Evolutionary conservation across 495 filamentous ascomycete genomes (phyloP), one percentile per base, ranked within the genome.

Genomic region (Terfezia boudieri): DNA sequence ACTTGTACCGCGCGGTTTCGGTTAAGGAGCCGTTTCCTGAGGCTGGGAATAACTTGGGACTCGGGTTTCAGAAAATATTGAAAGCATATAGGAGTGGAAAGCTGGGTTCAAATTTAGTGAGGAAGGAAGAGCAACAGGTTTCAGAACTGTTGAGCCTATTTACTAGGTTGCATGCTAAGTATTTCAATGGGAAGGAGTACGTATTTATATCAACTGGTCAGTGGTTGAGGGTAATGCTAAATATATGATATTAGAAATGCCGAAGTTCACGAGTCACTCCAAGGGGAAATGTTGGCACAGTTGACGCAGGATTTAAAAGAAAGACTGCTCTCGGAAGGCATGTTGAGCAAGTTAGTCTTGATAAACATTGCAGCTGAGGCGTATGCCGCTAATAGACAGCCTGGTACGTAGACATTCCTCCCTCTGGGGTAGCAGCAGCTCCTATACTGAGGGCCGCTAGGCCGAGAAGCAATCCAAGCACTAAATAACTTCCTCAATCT

Each of bases 331-430:
- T 67, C 80, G 37, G 76, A 86, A 53, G 74, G 73, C 22, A 77
- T 75, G 5, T 64, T 93, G 32, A 74, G 84, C 50, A 88, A 86
- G 61, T 79, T 94, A 58, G 77, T 86, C 49, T 71, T 95, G 36
- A 78, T 85, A 55, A 96, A 92, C 60, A 80, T 95, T 51, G 77
- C 85, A 0, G 85, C 88, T 10, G 83, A 92, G 62, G 78, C 77
- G 56, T 74, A 81, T 59, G 80, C 85, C 23, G 70, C 71, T 17
- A 65, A 73, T 20, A 77, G 75, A 56, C 73, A 8, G 17, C 41
- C 41, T 14, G 14, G 41, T 46, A 20, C 12, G 41, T 46, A 46
- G 26, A 32, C 26, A 32, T 32, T 32, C 26, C 26, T 32, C 26
- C 26, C 26, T 32, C 26, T 32, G 7, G 7, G 26, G 26, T 7